Conservation (phyloP, 2,329 filamentous ascomycete species). For the Fusarium sp. region DNA sequence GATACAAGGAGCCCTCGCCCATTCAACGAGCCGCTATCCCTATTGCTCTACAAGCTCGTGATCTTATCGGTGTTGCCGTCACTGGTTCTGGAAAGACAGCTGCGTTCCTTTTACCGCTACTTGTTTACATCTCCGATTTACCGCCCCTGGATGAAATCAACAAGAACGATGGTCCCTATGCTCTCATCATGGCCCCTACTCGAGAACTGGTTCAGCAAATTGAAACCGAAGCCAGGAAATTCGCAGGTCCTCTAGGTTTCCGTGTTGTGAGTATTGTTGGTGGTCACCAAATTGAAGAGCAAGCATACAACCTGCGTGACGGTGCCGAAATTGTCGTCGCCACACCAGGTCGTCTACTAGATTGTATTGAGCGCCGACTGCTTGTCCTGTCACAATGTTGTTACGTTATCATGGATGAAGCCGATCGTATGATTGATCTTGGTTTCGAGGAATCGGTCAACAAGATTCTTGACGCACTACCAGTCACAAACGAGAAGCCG, state of each 20-base stretch:
- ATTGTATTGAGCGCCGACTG: constrained; percentile 93
- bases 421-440: constrained; percentile 98
- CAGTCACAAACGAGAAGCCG: constrained; percentile 93
- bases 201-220: constrained; percentile 98
- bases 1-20: constrained; percentile 90
- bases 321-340: constrained; percentile 98
- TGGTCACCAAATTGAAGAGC: constrained; percentile 94
- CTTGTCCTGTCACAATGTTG: constrained; percentile 96
- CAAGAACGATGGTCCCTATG: constrained; percentile 95
- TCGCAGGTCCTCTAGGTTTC: constrained; percentile 89
- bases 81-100: constrained; percentile 99
- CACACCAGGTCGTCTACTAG: constrained; percentile 95
- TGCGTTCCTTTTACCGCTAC: constrained; percentile 88
- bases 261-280: constrained; percentile 97
- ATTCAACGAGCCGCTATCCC: constrained; percentile 96
- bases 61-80: constrained; percentile 97
- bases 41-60: constrained; percentile 89
- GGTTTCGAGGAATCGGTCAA: constrained; percentile 98
- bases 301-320: constrained; percentile 87
- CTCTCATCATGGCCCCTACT: constrained; percentile 95
- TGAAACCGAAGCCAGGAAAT: constrained; percentile 92
- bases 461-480: constrained; percentile 94
- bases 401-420: constrained; percentile 99
- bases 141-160: constrained; percentile 85
- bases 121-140: constrained; percentile 94